Percentiles rank a stretch among this genome's conserved stretches.
Evolutionary conservation across 2,329 filamentous ascomycete genomes (phyloP).

Genomic region (Aspergillus brasiliensis): DNA sequence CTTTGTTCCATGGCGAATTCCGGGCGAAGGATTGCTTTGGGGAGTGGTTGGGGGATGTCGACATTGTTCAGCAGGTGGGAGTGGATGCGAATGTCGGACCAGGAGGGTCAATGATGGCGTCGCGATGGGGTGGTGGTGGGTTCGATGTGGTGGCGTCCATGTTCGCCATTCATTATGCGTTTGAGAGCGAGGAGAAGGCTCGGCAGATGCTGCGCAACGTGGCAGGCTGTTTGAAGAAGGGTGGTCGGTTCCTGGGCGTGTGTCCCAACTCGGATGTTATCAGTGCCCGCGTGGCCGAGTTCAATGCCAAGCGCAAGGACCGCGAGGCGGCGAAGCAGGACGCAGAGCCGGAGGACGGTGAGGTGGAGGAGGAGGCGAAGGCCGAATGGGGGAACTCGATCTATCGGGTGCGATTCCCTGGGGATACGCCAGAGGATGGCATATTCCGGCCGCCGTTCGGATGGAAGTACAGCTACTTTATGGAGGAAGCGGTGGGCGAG

Average conservation of each 20-base stretch:
- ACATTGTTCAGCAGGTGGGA: slow-evolving; percentile 81
- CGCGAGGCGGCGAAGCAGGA: slow-evolving; percentile 41
- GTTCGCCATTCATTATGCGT: slow-evolving; percentile 99
- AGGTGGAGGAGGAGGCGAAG: slow-evolving; percentile 63
- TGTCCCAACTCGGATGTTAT: slow-evolving; percentile 97
- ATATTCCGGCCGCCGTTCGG: slow-evolving; percentile 92
- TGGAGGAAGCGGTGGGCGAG: slow-evolving; percentile 93
- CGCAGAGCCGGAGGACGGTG: slow-evolving; percentile 46
- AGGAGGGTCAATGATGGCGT: slow-evolving; percentile 56
- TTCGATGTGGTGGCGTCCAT: slow-evolving; percentile 99
- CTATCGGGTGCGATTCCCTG: slow-evolving; percentile 86
- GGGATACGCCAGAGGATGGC: slow-evolving; percentile 78
- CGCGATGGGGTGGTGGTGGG: slow-evolving; percentile 71
- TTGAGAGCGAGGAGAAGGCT: slow-evolving; percentile 87
- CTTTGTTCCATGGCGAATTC: slow-evolving; percentile 83
- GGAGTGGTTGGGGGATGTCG: slow-evolving; percentile 76
- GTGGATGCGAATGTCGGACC: slow-evolving; percentile 73
- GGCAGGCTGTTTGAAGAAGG: slow-evolving; percentile 85
- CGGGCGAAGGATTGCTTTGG: slow-evolving; percentile 91
- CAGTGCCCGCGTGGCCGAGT: slow-evolving; percentile 72
- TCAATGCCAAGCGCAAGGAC: slow-evolving; percentile 63
- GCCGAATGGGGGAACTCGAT: slow-evolving; percentile 91
- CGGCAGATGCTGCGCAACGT: slow-evolving; percentile 93
- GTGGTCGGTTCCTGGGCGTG: slow-evolving; percentile 88
- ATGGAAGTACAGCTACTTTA: slow-evolving; percentile 97